Percentiles rank a stretch among this genome's conserved stretches.
Conservation (phyloP, 768 basidiomycete genomes). For the Pluteus cervinus region DNA sequence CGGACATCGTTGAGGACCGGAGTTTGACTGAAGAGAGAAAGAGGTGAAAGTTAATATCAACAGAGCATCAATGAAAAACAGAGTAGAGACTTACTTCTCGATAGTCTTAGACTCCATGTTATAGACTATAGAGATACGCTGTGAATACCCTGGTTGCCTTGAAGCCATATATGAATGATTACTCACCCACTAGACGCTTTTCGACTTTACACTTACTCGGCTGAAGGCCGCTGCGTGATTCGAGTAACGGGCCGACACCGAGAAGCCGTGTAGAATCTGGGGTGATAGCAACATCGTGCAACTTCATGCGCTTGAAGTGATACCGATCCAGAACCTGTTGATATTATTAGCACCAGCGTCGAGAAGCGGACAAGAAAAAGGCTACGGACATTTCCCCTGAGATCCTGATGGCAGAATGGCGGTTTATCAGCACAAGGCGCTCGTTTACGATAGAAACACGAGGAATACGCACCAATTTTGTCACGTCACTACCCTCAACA, state of each 20-base stretch:
- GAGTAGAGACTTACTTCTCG: conserved; percentile 46
- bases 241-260: conserved; percentile 62
- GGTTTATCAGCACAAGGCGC: too few relatives aligned
- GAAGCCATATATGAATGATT: too few relatives aligned
- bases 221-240: conserved; percentile 54
- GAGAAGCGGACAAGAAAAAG: not conserved
- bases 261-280: conserved; percentile 60
- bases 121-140: conserved; percentile 39
- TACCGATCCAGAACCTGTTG: conserved; percentile 49
- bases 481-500: conserved; percentile 58
- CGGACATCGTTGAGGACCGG: conserved; percentile 71
- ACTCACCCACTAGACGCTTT: conserved; percentile 70
- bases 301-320: conserved; percentile 52
- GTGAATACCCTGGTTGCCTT: too few relatives aligned
- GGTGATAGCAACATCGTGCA: conserved; percentile 69
- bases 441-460: not conserved
- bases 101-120: conserved; percentile 59
- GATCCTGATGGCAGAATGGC: too few relatives aligned
- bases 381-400: not conserved
- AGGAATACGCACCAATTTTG: conserved; percentile 43
- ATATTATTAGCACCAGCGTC: not conserved
- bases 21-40: conserved; percentile 59
- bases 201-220: conserved; percentile 67
- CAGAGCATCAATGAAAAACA: conserved; percentile 3
- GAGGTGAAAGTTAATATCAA: conserved; percentile 2